Base-by-base conservation (phyloP, 2,329 filamentous ascomycete species). In the Epicoccum sorghinum region DNA sequence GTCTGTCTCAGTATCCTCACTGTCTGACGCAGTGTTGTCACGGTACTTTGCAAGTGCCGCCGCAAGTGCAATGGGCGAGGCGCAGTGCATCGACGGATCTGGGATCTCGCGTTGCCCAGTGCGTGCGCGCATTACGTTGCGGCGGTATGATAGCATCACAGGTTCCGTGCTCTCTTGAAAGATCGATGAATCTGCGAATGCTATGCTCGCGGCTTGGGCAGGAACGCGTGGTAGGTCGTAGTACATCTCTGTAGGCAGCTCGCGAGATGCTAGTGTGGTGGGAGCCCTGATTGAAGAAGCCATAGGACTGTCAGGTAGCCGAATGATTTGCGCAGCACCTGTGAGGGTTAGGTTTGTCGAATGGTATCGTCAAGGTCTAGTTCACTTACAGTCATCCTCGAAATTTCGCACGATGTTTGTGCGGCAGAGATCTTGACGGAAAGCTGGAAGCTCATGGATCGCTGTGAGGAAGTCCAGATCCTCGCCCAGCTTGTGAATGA, bases 361-460 rank as follows among this genome's bases (percentile, higher is more conserved):
- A 2, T 1, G 22, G 8, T 32, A 6, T 12, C 4, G 4, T 1
- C 4, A 9, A 13, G 24, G 9, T 12, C 10, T 8, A 12, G 4
- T 22, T 22, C 13, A 71, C 72, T 70, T 64, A 77, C 77, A 73
- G 18, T 78, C 75, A 51, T 79, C 73, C 44, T 74, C 53, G 46
- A 77, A 78, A 14, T 66, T 64, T 10, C 77, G 65, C 32, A 72
- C 56, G 58, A 72, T 68, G 51, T 71, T 75, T 3, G 70, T 72
- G 41, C 66, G 67, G 53, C 72, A 76, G 14, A 80, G 68, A 32
- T 76, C 76, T 42, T 72, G 70, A 36, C 75, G 70, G 58, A 80
- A 79, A 5, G 67, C 64, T 6, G 69, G 62, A 9, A 76, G 63
- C 6, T 77, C 71, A 36, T 63, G 73, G 1, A 71, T 69, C 9